phyloP scores from a whole-genome alignment of 139 green algal genomes.

The Chlorella sp. region DNA sequence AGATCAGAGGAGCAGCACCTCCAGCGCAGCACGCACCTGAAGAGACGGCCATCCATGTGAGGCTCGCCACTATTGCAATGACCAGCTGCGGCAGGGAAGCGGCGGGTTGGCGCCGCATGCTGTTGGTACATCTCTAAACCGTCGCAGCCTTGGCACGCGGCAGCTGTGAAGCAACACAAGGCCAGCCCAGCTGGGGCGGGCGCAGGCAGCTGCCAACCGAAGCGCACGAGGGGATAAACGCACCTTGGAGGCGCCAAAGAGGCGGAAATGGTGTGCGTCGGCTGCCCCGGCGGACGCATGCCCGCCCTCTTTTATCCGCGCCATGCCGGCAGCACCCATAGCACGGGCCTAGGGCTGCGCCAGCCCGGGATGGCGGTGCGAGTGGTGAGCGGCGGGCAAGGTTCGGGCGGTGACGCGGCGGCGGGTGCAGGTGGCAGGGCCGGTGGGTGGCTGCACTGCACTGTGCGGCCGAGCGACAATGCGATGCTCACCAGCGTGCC shows the following conservation, averaged over 20 bases:
- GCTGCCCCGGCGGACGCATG: neutral
- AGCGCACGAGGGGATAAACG: neutral
- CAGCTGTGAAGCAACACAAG: neutral
- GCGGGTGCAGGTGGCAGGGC: too few species aligned
- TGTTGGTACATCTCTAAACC: neutral
- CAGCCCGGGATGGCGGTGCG: too few species aligned
- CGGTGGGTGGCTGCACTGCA: too few species aligned
- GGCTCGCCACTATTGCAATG: slow-evolving; percentile 41
- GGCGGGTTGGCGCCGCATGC: neutral
- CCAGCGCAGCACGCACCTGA: neutral
- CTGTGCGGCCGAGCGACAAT: too few species aligned
- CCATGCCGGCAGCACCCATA: too few species aligned
- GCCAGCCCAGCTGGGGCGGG: neutral
- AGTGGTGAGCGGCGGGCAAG: too few species aligned
- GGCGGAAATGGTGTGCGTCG: slow-evolving; percentile 14
- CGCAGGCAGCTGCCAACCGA: too few species aligned
- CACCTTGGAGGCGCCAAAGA: slow-evolving; percentile 27
- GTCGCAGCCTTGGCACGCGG: neutral
- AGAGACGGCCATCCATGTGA: slow-evolving; percentile 80
- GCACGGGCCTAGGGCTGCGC: too few species aligned
- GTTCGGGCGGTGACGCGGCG: too few species aligned
- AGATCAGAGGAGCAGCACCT: too few species aligned
- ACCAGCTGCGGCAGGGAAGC: neutral
- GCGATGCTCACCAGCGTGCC: too few species aligned
- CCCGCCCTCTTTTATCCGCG: neutral